Conservation (phyloP, 192 early-diverging fungal genomes). For the Kickxella alabastrina region DNA sequence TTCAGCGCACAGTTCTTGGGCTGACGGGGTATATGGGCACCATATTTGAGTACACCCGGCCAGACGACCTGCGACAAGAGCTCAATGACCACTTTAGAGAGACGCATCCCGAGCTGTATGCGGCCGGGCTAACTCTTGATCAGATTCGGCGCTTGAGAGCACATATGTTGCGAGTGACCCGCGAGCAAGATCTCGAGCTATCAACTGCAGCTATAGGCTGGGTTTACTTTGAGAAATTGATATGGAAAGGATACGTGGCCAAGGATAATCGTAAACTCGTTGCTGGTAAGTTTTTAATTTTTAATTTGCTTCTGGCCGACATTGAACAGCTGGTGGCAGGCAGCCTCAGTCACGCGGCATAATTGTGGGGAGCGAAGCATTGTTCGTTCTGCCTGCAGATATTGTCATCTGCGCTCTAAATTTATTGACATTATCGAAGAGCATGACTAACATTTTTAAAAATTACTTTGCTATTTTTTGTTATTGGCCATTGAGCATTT, state of each 20-base stretch:
- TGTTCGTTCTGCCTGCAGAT: no score
- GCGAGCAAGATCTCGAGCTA: conserved; percentile 76
- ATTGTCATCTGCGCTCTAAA: no score
- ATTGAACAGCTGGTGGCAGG: no score
- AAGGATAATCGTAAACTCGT: conserved; percentile 67
- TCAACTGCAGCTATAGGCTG: conserved; percentile 84
- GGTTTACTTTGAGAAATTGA: conserved; percentile 95
- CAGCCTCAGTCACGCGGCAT: no score
- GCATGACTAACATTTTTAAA: conserved; percentile 4
- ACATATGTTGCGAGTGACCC: conserved; percentile 64
- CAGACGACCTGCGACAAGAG: conserved; percentile 83
- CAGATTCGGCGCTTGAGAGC: conserved; percentile 83
- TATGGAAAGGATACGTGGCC: conserved; percentile 68
- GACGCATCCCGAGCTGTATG: conserved; percentile 71
- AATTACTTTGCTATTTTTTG: neutral
- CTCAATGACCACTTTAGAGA: conserved; percentile 81
- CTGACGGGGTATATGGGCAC: conserved; percentile 83
- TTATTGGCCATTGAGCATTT: neutral
- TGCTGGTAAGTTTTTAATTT: conserved; percentile 24
- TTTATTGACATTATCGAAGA: no score
- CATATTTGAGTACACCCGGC: conserved; percentile 74
- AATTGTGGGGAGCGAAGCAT: no score
- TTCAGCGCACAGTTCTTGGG: conserved; percentile 72
- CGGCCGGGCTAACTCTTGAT: conserved; percentile 75
- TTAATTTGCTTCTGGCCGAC: no score